Base-by-base conservation (phyloP, 257 asterid genomes). In the Handroanthus guayacan region DNA sequence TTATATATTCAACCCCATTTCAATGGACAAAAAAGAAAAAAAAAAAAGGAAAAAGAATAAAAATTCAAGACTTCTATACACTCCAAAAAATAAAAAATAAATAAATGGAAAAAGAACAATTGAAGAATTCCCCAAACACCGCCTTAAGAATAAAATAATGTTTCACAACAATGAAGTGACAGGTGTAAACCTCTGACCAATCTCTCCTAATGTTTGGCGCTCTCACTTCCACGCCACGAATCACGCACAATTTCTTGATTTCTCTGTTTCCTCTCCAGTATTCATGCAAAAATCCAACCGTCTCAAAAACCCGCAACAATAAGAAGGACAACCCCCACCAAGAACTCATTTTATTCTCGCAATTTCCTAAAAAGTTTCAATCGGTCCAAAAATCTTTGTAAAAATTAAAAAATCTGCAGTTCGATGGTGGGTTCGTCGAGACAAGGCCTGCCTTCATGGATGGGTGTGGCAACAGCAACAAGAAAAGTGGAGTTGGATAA, bases 381-480 rank as follows among this genome's bases (percentile, higher is more conserved):
- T 66, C 68, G 54, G 41, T 56, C 25, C 47, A 0, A 31, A 66
- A 67, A n/a, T 52, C 56, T n/a, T 62, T 37, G 34, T 18, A 11
- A n/a, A 1, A 12, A 1, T 41, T 9, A n/a, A 0, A 31, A 66
- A 67, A 4, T 20, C 5, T 31, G 56, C 31, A 52, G 14, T 56
- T 76, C 68, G 82, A 81, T 88, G 89, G 84, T 83, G 70, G 85
- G 89, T 75, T 82, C 92, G 8, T 73, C 92, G 41, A 83, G 84
- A 44, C 92, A 82, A 61, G 88, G 87, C 1, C 43, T 86, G 67
- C 87, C 88, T 76, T 84, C 97, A 78, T 88, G 92, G 96, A 63
- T 86, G 13, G 88, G 84, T 54, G 79, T 84, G 69, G 80, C 81
- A 5, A 73, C 88, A 31, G 85, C 87, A 36, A 61, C 85, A 51